Base-by-base conservation (phyloP, 1,139 yeast genomes). In the Magnusiomyces fungicola region DNA sequence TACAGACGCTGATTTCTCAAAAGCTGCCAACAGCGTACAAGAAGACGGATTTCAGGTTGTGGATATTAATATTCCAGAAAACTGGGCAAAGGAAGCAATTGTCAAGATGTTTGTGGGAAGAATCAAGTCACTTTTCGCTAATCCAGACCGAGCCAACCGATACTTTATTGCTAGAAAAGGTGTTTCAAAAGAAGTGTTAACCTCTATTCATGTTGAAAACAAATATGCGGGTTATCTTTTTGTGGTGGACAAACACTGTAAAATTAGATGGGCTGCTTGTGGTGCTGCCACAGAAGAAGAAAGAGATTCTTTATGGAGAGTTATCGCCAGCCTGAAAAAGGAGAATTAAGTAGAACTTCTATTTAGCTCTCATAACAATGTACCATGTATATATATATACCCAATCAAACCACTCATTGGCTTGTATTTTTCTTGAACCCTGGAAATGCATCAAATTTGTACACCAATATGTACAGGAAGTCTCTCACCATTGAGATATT, bases 241-340 rank as follows among this genome's bases (percentile, higher is more conserved):
- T 22, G 39, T 43, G 18, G 74, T 92, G 34, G 98, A 92, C 61
- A 71, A 72, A 18, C 71, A 79, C 16, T 83, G 86, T 48, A 81
- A 76, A 58, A 81, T 92, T 46, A 73, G 98, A 59, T 92, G 97
- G 97, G 92, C 90, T 16, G 87, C 90, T 1, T 80, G 95, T 61
- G 98, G 98, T 1, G 76, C 75, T 46, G 83, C 96, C 2, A 72
- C 73, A 18, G 79, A 76, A 10, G 74, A 75, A 34, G 97, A 90
- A 57, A 68, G 71, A 46, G 68, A 70, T n/a, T 68, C 78, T 30
- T 66, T 86, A 57, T 82, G 89, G 87, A 81, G 77, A 58, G 76
- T 83, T 48, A 80, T 84, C 0, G 69, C 70, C 14, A 55, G 57
- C 4, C 43, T 60, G n/a, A 41, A 51, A 23, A 47, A 47, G 47